A percentile compares a stretch with the other conserved stretches of the same genome.
These are phyloP conservation scores for Toxicodendron radicans DNA, from an alignment of 345 rosid species.

Conservation along the genomic window DNA sequence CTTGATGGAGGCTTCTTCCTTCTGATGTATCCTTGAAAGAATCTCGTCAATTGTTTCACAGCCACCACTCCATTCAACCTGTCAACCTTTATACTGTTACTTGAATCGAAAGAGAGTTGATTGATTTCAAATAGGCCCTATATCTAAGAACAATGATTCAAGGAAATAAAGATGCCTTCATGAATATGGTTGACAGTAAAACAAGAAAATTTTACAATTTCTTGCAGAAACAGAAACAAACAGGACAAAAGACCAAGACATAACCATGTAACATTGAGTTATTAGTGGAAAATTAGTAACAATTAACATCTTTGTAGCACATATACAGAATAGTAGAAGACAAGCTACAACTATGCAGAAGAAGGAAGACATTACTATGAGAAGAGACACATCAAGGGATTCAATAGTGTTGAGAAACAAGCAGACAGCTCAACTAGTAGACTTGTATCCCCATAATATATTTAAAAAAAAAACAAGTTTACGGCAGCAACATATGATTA, in stretches of 20 bases:
- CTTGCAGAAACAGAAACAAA: background rate
- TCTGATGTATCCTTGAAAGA: slow-evolving; percentile 69
- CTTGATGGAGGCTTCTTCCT: slow-evolving; percentile 90
- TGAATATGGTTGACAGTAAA: background rate
- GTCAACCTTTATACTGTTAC: slow-evolving; percentile 24
- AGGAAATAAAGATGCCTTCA: background rate
- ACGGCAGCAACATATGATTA: too few relatives aligned
- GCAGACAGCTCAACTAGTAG: too few relatives aligned
- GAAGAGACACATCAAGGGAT: background rate
- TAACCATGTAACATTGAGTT: background rate
- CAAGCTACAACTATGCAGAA: background rate
- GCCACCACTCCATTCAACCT: slow-evolving; percentile 97
- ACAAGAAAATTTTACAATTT: background rate
- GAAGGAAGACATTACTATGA: background rate
- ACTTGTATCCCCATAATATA: too few relatives aligned
- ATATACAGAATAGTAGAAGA: background rate
- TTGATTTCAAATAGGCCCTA: background rate
- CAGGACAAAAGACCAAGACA: background rate
- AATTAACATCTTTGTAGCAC: background rate
- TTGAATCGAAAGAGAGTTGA: background rate
- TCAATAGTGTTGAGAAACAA: background rate
- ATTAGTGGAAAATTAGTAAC: background rate
- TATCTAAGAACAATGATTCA: background rate
- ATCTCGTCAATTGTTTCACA: slow-evolving; percentile 66
- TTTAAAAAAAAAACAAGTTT: too few relatives aligned